A percentile compares a stretch with the other conserved stretches of the same genome.
Conservation (phyloP, 495 filamentous ascomycete species). For the Xylaria bambusicola region DNA sequence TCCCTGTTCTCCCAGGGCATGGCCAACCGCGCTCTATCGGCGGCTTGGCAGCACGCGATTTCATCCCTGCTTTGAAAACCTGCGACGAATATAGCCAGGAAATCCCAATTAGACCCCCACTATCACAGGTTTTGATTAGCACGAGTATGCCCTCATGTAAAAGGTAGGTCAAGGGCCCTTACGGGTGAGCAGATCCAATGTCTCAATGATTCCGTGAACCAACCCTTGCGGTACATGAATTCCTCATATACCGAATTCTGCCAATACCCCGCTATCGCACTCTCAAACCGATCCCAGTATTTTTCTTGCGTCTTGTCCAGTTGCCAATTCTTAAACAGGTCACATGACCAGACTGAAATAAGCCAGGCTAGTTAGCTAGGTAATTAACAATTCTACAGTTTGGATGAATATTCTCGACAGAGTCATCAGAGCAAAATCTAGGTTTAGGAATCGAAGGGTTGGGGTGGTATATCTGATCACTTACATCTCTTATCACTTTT, state of each 20-base stretch:
- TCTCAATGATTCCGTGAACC: too few relatives aligned
- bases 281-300: not conserved
- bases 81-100: not conserved
- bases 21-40: too few relatives aligned
- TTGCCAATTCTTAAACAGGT: not conserved
- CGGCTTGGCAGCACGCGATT: not conserved
- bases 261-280: not conserved
- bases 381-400: too few relatives aligned
- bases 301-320: not conserved
- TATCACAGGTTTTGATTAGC: not conserved
- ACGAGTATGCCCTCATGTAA: not conserved
- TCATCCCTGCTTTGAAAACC: not conserved
- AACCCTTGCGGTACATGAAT: not conserved
- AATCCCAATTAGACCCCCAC: not conserved
- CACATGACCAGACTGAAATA: not conserved
- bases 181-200: not conserved
- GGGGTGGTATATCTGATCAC: not conserved
- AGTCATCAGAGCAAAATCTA: not conserved
- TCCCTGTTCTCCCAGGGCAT: too few relatives aligned
- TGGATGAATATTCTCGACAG: too few relatives aligned
- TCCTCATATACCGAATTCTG: too few relatives aligned
- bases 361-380: not conserved
- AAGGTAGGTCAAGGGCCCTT: too few relatives aligned
- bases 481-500: not conserved
- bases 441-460: not conserved